Percentiles rank a stretch among this genome's conserved stretches.
These are phyloP conservation scores for Amphicarpaea edgeworthii DNA, from an alignment of 306 rosid genomes.

Conservation along the genomic window DNA sequence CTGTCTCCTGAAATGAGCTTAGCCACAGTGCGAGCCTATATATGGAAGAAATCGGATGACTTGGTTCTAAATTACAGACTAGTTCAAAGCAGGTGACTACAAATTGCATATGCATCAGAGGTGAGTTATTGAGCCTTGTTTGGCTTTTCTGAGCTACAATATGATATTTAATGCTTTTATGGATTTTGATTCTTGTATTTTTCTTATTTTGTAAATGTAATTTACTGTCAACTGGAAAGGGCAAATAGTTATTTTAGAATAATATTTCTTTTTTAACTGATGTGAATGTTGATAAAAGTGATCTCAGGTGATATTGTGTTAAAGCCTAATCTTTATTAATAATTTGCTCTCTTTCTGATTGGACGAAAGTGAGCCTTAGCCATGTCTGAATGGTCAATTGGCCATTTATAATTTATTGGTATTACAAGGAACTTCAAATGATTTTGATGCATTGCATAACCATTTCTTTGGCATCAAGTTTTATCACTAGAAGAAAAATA, in stretches of 20 bases:
- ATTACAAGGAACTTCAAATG: constrained; percentile 19
- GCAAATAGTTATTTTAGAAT: neutral
- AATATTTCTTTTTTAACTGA: constrained; percentile 8
- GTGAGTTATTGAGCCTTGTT: constrained; percentile 33
- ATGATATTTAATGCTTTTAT: constrained; percentile 18
- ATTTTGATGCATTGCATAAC: constrained; percentile 11
- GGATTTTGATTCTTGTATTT: constrained; percentile 6
- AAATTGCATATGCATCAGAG: constrained; percentile 30
- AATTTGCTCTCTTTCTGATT: constrained; percentile 19
- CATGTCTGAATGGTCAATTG: constrained; percentile 29
- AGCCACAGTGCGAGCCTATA: constrained; percentile 83
- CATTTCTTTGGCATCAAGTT: neutral
- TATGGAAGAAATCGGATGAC: constrained; percentile 90
- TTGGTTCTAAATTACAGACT: constrained; percentile 79
- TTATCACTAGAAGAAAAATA: neutral
- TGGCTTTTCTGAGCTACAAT: constrained; percentile 20
- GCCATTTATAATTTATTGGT: no score
- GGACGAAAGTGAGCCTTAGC: neutral
- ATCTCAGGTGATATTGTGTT: constrained; percentile 26
- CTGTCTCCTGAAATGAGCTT: constrained; percentile 82
- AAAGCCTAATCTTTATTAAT: constrained; percentile 23
- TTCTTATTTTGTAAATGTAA: neutral
- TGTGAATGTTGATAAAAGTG: constrained; percentile 29
- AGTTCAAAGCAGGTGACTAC: constrained; percentile 71
- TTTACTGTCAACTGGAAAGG: constrained; percentile 1